Evolutionary conservation across 257 asterid species (phyloP).

Genomic region (Cruciata laevipes): DNA sequence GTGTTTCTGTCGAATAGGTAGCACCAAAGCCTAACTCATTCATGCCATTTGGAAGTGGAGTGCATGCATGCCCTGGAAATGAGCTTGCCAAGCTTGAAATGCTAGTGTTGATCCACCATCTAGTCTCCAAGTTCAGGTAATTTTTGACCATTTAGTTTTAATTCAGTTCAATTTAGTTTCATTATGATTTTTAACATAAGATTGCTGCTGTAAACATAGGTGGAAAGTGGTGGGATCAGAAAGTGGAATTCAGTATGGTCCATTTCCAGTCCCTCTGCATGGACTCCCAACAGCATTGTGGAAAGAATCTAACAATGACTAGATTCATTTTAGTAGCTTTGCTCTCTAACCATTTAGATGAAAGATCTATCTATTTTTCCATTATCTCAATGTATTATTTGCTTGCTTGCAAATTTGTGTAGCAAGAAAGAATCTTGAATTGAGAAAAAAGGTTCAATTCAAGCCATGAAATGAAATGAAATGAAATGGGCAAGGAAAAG

Average conservation of each 20-base stretch:
- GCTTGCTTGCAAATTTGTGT: constrained; percentile 25
- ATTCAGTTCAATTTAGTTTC: no score
- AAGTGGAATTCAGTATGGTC: constrained; percentile 61
- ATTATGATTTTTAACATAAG: constrained; percentile 25
- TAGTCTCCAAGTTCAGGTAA: constrained; percentile 63
- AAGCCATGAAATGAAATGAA: background rate
- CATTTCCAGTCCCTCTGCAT: constrained; percentile 72
- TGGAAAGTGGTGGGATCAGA: constrained; percentile 60
- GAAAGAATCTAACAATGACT: constrained; percentile 26
- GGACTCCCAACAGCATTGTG: constrained; percentile 74
- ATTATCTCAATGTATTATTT: constrained; percentile 9
- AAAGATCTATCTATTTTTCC: background rate
- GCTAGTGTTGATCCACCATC: constrained; percentile 67
- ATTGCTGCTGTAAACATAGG: constrained; percentile 51
- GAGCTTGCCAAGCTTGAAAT: constrained; percentile 86
- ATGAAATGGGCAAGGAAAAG: background rate
- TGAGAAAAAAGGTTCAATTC: constrained; percentile 5
- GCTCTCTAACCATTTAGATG: constrained; percentile 4
- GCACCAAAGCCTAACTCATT: constrained; percentile 64
- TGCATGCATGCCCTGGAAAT: constrained; percentile 87
- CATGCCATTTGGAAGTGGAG: constrained; percentile 90
- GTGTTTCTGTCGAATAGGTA: constrained; percentile 23
- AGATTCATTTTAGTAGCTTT: background rate
- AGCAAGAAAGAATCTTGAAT: constrained; percentile 22
- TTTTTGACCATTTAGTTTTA: background rate